These are phyloP conservation scores for Melanopsichium pennsylvanicum DNA, from an alignment of 1,284 basidiomycete genomes.

Conservation along the genomic window DNA sequence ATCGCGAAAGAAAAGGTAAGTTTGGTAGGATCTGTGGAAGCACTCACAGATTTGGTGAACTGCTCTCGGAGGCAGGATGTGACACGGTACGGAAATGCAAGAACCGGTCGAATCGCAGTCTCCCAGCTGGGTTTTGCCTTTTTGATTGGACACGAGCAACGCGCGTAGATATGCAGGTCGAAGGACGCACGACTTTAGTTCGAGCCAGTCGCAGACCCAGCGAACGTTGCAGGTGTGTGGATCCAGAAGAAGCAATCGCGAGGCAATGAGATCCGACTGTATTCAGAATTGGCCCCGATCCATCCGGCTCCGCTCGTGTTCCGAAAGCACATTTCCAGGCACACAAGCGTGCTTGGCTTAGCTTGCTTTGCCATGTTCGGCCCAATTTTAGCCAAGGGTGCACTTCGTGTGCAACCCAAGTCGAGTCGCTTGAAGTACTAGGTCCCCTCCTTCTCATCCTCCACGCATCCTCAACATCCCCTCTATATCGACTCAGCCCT, in stretches of 20 bases:
- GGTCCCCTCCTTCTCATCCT: not conserved
- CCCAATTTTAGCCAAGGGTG: slow-evolving; percentile 2
- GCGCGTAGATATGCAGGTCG: slow-evolving; percentile 5
- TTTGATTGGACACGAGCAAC: slow-evolving; percentile 20
- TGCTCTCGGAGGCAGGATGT: no score
- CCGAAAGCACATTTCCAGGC: not conserved
- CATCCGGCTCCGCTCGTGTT: not conserved
- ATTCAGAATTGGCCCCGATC: no score
- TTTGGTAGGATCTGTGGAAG: no score
- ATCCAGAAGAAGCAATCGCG: no score
- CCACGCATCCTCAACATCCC: not conserved
- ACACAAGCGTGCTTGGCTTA: slow-evolving; percentile 1
- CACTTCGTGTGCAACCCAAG: not conserved
- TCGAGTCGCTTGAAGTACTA: no score
- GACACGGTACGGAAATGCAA: no score
- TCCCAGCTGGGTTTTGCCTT: not conserved
- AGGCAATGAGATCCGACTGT: not conserved
- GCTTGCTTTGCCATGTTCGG: no score
- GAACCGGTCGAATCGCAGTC: not conserved
- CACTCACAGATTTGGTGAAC: no score
- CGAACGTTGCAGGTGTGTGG: no score
- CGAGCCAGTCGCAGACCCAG: no score
- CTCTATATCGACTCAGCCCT: not conserved
- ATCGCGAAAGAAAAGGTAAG: no score
- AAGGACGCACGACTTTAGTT: not conserved